Evolutionary conservation across 768 basidiomycete species (phyloP).

Genomic region (Leccinum subgranulosum): DNA sequence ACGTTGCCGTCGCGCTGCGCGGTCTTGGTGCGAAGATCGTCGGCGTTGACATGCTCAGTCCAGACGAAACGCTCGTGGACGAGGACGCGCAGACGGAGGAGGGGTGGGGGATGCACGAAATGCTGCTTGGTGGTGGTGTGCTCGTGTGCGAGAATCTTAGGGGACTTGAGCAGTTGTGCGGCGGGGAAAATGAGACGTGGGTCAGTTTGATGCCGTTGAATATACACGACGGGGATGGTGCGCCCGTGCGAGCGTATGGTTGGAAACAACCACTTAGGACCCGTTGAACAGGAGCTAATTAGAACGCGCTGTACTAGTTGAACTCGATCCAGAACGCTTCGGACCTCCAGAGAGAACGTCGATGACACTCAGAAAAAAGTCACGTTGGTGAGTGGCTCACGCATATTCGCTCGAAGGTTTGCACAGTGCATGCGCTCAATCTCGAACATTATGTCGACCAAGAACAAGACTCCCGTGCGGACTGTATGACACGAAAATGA

Average conservation of each 20-base stretch:
- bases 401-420: too few relatives aligned
- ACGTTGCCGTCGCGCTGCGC: slow-evolving; percentile 49
- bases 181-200: slow-evolving; percentile 29
- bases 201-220: slow-evolving; percentile 60
- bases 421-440: too few relatives aligned
- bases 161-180: slow-evolving; percentile 44
- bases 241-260: slow-evolving; percentile 69
- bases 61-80: slow-evolving; percentile 52
- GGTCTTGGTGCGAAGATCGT: slow-evolving; percentile 53
- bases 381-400: too few relatives aligned
- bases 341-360: too few relatives aligned
- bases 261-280: slow-evolving; percentile 32
- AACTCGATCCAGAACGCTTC: background rate
- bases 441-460: too few relatives aligned
- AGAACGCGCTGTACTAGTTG: too few relatives aligned
- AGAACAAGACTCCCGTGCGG: too few relatives aligned
- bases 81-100: slow-evolving; percentile 9
- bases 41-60: slow-evolving; percentile 63
- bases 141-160: slow-evolving; percentile 72
- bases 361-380: too few relatives aligned
- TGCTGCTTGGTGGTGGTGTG: slow-evolving; percentile 56
- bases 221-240: slow-evolving; percentile 59
- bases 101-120: slow-evolving; percentile 54
- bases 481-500: too few relatives aligned
- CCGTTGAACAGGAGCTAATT: too few relatives aligned